phyloP scores from a whole-genome alignment of 1,284 basidiomycete species.

The Singerocomus rubriflavus region DNA sequence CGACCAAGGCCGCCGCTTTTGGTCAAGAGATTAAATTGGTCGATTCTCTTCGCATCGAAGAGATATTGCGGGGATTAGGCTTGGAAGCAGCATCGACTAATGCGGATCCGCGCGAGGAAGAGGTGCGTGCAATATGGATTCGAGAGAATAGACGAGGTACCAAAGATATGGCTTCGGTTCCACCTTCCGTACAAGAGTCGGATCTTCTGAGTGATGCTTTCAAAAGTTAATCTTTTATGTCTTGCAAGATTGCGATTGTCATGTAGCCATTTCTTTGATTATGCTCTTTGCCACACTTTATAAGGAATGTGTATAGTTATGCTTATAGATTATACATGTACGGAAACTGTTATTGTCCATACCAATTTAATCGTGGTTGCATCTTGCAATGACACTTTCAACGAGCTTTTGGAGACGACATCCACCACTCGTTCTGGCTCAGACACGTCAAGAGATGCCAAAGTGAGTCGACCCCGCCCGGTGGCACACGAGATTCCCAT shows the following conservation, averaged over 20 bases:
- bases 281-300: slow-evolving; percentile 8
- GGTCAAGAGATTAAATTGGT: slow-evolving; percentile 53
- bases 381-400: slow-evolving; percentile 7
- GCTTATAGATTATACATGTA: slow-evolving; percentile 28
- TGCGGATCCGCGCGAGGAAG: slow-evolving; percentile 54
- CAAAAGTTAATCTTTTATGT: slow-evolving; percentile 38
- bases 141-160: slow-evolving; percentile 54
- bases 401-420: background rate
- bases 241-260: slow-evolving; percentile 4
- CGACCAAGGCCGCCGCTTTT: slow-evolving; percentile 39
- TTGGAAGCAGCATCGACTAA: slow-evolving; percentile 38
- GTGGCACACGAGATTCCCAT: slow-evolving; percentile 31
- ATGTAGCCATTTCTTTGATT: slow-evolving; percentile 6
- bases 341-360: slow-evolving; percentile 4
- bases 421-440: slow-evolving; percentile 52
- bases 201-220: slow-evolving; percentile 53
- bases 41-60: slow-evolving; percentile 57
- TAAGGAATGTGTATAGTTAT: slow-evolving; percentile 16
- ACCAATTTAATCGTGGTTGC: slow-evolving; percentile 12
- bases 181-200: slow-evolving; percentile 20
- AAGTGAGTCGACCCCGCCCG: slow-evolving; percentile 48
- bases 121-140: slow-evolving; percentile 65
- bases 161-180: slow-evolving; percentile 49
- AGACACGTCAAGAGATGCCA: slow-evolving; percentile 46
- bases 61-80: slow-evolving; percentile 63